Base-by-base conservation (phyloP, 2,329 filamentous ascomycete genomes). In the Pestalotiopsis sp. region DNA sequence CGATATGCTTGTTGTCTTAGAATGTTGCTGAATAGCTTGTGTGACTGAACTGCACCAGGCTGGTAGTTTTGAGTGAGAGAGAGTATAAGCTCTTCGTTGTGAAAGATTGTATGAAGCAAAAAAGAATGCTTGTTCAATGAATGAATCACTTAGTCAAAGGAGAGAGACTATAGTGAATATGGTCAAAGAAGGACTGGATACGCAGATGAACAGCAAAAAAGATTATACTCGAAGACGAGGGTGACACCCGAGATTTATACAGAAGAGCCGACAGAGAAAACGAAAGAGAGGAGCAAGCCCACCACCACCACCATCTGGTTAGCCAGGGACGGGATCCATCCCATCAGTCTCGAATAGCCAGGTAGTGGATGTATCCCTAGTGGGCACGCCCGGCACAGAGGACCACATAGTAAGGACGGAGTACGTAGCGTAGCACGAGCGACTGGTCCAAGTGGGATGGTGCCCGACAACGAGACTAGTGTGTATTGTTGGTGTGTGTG, bases 71-170 rank as follows among this genome's bases (percentile, higher is more conserved):
- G 23, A 56, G 63, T 49, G 25, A 13, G 62, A 64, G 38, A 49
- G 36, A 64, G 25, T 17, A 49, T 67, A 66, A 25, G 17, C 49
- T 58, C n/a, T 25, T 31, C 11, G n/a, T 49, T 25, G 57, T 49
- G 39, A 66, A 66, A 23, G 63, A 66, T 27, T 68, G 66, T 38
- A 17, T 27, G 52, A 13, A 38, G 31, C n/a, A 25, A 6, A 17
- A 39, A 27, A n/a, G 31, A 12, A 13, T 25, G 27, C 17, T 39
- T 66, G 56, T 25, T 67, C 49, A 68, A 77, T 60, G 76, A 78
- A 68, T 76, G 76, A 75, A 73, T 74, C 73, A 74, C 72, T 52
- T 39, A 70, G 63, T 58, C 70, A 75, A 72, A 68, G 72, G 76
- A 74, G 67, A 73, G 74, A 73, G 68, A 72, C 74, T 72, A 72